These are phyloP conservation scores for Blastobotrys petasosporus DNA, from an alignment of 1,139 yeast genomes.

Conservation along the genomic window DNA sequence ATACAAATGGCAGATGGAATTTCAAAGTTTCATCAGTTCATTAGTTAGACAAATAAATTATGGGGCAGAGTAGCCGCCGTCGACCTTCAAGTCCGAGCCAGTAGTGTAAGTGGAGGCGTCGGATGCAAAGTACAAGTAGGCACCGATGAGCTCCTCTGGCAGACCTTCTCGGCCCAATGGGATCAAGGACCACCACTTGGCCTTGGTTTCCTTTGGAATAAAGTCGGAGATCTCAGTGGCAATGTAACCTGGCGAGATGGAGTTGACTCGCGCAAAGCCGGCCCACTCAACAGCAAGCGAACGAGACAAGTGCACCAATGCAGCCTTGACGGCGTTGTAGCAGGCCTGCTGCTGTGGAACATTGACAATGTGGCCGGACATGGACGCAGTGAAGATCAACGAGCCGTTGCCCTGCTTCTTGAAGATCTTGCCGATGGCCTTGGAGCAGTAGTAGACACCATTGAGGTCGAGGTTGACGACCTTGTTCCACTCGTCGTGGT, in stretches of 20 bases:
- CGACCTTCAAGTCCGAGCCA: conserved; percentile 75
- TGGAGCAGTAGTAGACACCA: conserved; percentile 74
- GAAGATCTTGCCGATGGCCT: conserved; percentile 64
- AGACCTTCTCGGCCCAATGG: conserved; percentile 83
- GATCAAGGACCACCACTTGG: conserved; percentile 61
- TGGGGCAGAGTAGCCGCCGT: conserved; percentile 64
- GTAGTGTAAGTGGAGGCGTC: conserved; percentile 82
- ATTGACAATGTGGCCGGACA: conserved; percentile 87
- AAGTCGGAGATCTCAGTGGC: conserved; percentile 63
- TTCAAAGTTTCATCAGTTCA: no score
- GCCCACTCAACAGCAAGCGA: conserved; percentile 91
- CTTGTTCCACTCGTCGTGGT: conserved; percentile 57
- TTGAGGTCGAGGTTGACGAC: conserved; percentile 66
- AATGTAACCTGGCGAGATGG: conserved; percentile 84
- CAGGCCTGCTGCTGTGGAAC: conserved; percentile 85
- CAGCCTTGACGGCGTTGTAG: conserved; percentile 90
- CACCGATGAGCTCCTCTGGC: conserved; percentile 78
- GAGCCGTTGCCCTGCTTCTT: conserved; percentile 67
- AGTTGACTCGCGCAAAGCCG: conserved; percentile 78
- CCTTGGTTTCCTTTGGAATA: conserved; percentile 47
- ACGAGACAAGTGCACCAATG: conserved; percentile 66
- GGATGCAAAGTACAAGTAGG: conserved; percentile 80
- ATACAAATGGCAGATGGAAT: no score
- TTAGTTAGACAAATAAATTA: conserved; percentile 13
- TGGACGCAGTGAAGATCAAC: conserved; percentile 77